These are phyloP conservation scores for Termitomyces sp. DNA, from an alignment of 768 basidiomycete species.

Conservation along the genomic window DNA sequence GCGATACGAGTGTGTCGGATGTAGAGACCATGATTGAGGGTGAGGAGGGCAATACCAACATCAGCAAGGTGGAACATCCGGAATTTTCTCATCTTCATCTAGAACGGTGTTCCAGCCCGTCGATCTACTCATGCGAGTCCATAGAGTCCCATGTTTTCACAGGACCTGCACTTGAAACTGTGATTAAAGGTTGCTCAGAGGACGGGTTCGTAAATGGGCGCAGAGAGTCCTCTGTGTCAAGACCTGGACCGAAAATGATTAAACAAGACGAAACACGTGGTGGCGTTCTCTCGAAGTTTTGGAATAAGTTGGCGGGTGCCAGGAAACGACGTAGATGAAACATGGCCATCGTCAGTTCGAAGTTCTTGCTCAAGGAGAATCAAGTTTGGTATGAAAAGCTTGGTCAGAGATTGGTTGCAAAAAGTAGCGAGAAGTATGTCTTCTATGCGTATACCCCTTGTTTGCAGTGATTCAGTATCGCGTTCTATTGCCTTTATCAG, in stretches of 20 bases:
- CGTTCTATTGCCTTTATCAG: neutral
- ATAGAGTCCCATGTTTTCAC: neutral
- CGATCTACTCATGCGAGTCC: neutral
- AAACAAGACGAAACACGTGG: neutral
- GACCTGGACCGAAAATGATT: neutral
- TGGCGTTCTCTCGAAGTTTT: neutral
- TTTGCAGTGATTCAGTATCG: neutral
- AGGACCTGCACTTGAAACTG: neutral
- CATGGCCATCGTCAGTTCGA: neutral
- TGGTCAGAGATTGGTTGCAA: neutral
- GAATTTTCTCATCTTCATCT: neutral
- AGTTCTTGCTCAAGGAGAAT: neutral
- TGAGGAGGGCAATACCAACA: neutral
- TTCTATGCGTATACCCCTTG: neutral
- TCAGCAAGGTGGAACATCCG: neutral
- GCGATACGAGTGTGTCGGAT: constrained; percentile 1
- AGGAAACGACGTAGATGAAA: neutral
- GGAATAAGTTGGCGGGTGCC: neutral
- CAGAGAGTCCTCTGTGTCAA: neutral
- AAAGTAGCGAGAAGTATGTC: neutral
- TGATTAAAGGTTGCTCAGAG: neutral
- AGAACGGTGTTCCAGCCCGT: neutral
- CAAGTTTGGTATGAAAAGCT: neutral
- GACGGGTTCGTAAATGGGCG: neutral
- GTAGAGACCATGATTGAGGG: neutral